A percentile compares a stretch with the other conserved stretches of the same genome.
phyloP scores from a whole-genome alignment of 106 monocot species.

The Chionographis japonica region DNA sequence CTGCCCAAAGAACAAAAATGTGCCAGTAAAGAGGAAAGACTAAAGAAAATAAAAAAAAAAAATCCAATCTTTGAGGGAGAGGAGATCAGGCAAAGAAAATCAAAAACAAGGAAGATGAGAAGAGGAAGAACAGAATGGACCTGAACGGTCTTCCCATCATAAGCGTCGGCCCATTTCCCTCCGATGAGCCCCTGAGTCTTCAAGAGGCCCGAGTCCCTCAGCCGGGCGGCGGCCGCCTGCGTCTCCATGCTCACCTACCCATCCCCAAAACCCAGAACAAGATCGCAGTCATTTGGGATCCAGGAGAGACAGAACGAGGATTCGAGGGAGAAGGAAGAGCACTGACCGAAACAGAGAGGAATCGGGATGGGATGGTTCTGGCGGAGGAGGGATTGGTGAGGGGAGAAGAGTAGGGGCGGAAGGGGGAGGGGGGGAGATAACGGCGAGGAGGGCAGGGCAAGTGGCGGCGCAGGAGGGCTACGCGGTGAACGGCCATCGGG shows the following conservation, averaged over 20 bases:
- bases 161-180: constrained; percentile 82
- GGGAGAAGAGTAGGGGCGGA: no score
- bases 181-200: constrained; percentile 69
- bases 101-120: background rate
- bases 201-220: constrained; percentile 61
- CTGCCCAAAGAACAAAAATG: no score
- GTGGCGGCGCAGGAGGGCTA: no score
- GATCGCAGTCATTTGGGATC: background rate
- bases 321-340: background rate
- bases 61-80: no score
- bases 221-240: constrained; percentile 28
- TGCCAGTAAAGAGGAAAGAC: no score
- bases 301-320: background rate
- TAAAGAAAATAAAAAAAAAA: no score
- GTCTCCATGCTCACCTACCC: constrained; percentile 59
- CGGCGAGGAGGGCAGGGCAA: no score
- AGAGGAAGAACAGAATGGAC: constrained; percentile 11
- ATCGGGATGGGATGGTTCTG: background rate
- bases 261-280: background rate
- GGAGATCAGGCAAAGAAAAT: no score
- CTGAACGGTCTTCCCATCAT: constrained; percentile 88
- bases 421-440: no score
- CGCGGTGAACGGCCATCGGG: no score
- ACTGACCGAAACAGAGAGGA: background rate
- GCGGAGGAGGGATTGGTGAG: no score